Base-by-base conservation (phyloP, 2,329 filamentous ascomycete species). In the Trichoderma sp. region DNA sequence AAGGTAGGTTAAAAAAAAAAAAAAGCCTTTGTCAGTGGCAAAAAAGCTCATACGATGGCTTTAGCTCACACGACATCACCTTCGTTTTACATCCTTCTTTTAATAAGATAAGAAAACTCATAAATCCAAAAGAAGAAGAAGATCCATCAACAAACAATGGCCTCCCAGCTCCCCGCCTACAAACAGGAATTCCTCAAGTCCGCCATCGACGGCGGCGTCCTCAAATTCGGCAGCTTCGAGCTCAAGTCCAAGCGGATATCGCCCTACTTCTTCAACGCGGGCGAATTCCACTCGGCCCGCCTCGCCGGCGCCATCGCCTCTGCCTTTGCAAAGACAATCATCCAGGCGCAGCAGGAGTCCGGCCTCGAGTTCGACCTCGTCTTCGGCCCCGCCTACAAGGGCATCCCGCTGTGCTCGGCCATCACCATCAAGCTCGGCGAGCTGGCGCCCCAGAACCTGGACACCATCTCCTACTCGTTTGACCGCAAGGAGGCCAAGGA, bases 221-320 rank as follows among this genome's bases (percentile, higher is more conserved):
- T 96, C 73, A 91, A 90, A 76, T 96, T 96, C 79, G 93, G 93
- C 79, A 89, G 86, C 78, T 96, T 93, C 83, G 92, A 91, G 75
- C 89, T 99, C 77, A 99, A 99, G 83, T 97, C 94, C 66, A 92
- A 93, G 81, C 92, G 95, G 76, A 85, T 85, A 75, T 97, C 94
- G 14, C 96, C 96, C 52, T 98, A 98, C 86, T 98, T 98, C 85
- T 97, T 98, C 89, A 97, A 97, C 81, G 94, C 94, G 58, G 94
- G 94, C 70, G 89, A 92, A 75, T 96, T 98, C 82, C 93, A 96
- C 85, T 90, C 90, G 64, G 91, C 91, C 26, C 86, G 90, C 71
- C 87, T 97, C 34, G 88, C 96, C 72, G 87, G 87, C 71, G 89
- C 93, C 68, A 92, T 97, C 74, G 88, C 91, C 64, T 86, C 89